phyloP scores from a whole-genome alignment of 83 land plant species.

The Picea mariana region DNA sequence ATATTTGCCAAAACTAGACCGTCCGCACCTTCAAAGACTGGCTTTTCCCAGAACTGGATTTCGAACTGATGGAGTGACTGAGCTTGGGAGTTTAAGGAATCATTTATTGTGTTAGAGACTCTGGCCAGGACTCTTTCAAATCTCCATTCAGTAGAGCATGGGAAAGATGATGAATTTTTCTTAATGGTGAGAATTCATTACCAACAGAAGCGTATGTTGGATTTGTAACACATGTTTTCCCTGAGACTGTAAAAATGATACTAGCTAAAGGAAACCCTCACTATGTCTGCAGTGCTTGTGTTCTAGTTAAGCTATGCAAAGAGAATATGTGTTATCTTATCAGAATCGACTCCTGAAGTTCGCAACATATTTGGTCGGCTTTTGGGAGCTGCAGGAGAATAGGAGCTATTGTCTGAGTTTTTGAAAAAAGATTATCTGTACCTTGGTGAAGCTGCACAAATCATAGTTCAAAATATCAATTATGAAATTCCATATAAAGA shows the following conservation, averaged over 20 bases:
- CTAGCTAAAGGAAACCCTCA: slow-evolving; percentile 88
- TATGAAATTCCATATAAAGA: too few relatives aligned
- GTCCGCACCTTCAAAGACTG: slow-evolving; percentile 18
- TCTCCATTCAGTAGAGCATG: too few relatives aligned
- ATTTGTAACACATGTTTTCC: slow-evolving; percentile 79
- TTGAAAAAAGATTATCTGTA: too few relatives aligned
- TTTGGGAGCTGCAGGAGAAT: too few relatives aligned
- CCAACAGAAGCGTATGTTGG: slow-evolving; percentile 96
- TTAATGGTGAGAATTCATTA: slow-evolving; percentile 73
- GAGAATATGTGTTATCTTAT: slow-evolving; percentile 28
- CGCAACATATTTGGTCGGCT: too few relatives aligned
- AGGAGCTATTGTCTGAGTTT: too few relatives aligned
- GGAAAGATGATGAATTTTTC: too few relatives aligned
- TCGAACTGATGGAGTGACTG: slow-evolving; percentile 20
- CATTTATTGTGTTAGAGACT: too few relatives aligned
- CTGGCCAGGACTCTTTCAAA: too few relatives aligned
- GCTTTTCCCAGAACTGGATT: slow-evolving; percentile 16
- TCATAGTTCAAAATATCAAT: too few relatives aligned
- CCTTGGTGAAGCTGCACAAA: too few relatives aligned
- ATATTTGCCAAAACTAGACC: slow-evolving; percentile 23
- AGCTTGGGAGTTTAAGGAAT: slow-evolving; percentile 13
- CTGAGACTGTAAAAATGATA: slow-evolving; percentile 79
- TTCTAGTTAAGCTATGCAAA: slow-evolving; percentile 86
- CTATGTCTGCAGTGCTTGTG: slow-evolving; percentile 85
- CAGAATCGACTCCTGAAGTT: too few relatives aligned